phyloP scores from a whole-genome alignment of 225 moss, liverwort and hornwort species.

The Bryum argenteum region DNA sequence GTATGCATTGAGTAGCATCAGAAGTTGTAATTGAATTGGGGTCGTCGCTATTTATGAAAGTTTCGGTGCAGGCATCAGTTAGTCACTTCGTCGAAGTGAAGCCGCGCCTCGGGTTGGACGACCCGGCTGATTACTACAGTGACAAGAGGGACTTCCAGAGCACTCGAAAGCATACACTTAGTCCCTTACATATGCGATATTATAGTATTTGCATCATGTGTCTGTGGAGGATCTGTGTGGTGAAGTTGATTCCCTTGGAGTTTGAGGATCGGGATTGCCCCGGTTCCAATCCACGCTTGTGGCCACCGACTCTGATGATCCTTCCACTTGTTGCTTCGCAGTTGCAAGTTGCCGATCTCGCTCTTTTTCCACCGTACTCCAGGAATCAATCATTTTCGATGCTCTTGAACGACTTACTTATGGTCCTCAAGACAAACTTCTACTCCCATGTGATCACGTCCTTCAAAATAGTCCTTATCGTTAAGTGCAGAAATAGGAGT shows the following conservation, averaged over 20 bases:
- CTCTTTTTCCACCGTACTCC: neutral
- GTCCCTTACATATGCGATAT: neutral
- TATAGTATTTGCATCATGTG: too few species aligned
- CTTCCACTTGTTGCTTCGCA: neutral
- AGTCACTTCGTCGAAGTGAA: neutral
- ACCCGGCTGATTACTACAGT: neutral
- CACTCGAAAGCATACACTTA: constrained; percentile 5
- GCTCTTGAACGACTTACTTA: too few species aligned
- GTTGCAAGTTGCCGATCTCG: neutral
- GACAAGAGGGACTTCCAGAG: neutral
- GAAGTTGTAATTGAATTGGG: neutral
- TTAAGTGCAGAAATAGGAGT: too few species aligned
- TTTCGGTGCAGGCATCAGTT: neutral
- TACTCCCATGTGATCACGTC: too few species aligned
- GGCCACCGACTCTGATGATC: neutral
- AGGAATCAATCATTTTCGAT: too few species aligned
- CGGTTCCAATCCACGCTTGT: constrained; percentile 11
- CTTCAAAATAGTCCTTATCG: too few species aligned
- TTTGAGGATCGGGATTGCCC: neutral
- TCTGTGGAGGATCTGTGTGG: neutral
- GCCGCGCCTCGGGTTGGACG: constrained; percentile 29
- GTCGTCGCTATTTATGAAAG: constrained; percentile 7
- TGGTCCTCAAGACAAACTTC: too few species aligned
- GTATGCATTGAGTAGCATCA: neutral
- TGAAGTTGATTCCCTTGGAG: neutral